Conservation (phyloP, 164 flowering plant genomes). For the Aristolochia californica region DNA sequence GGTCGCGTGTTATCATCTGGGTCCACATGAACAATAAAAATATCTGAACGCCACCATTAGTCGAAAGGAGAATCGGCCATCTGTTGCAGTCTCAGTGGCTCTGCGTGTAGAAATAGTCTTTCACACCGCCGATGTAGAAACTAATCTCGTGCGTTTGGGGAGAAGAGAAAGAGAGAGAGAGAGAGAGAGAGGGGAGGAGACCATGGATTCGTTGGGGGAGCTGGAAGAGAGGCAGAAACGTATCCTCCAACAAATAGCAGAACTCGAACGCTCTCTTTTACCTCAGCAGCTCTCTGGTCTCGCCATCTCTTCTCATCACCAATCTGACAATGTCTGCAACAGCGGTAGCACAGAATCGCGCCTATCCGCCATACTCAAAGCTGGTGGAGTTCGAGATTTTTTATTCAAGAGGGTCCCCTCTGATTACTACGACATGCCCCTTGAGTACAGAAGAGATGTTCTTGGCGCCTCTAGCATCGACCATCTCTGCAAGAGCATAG, state of each 20-base stretch:
- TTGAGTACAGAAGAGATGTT: constrained; percentile 56
- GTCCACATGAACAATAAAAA: neutral
- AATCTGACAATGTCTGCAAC: constrained; percentile 1
- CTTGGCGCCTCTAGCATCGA: constrained; percentile 64
- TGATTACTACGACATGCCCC: constrained; percentile 76
- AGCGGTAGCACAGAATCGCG: constrained; percentile 39
- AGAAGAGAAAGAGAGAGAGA: neutral
- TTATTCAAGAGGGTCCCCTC: constrained; percentile 61
- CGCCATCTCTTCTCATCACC: constrained; percentile 10
- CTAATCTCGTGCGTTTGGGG: neutral
- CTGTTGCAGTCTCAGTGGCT: neutral
- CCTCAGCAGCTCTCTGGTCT: constrained; percentile 12
- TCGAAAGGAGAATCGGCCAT: neutral
- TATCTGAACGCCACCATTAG: neutral
- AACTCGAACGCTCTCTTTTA: constrained; percentile 28
- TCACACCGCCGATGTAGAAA: too few relatives aligned
- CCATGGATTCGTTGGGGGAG: constrained; percentile 24
- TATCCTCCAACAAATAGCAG: constrained; percentile 45
- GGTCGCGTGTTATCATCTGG: too few relatives aligned
- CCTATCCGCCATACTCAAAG: constrained; percentile 55
- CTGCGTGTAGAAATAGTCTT: too few relatives aligned
- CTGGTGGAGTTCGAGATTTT: constrained; percentile 56
- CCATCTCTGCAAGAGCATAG: constrained; percentile 98
- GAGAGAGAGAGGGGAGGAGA: neutral
- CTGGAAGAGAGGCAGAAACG: constrained; percentile 37